A percentile compares a stretch with the other conserved stretches of the same genome.
Evolutionary conservation across 805 yeast species (phyloP).

Genomic region (Nakazawaea ishiwadae): DNA sequence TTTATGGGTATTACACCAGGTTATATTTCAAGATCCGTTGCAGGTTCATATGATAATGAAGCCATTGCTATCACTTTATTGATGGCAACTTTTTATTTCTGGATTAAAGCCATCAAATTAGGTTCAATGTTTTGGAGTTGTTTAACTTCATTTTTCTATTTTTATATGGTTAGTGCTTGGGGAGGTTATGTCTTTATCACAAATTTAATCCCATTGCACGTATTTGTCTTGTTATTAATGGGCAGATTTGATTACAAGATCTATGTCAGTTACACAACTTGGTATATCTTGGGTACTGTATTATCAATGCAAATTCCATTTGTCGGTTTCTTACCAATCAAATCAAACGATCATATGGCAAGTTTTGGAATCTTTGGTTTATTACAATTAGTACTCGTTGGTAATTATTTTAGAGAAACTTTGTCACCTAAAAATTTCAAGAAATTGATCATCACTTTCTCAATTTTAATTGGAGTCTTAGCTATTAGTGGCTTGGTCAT

Average conservation of each 20-base stretch:
- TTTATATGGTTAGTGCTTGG: conserved; percentile 99
- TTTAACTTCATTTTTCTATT: conserved; percentile 81
- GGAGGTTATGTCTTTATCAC: conserved; percentile 99
- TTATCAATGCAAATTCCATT: conserved; percentile 99
- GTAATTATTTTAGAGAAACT: conserved; percentile 71
- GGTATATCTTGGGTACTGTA: conserved; percentile 97
- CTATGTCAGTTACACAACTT: conserved; percentile 89
- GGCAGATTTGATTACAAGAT: conserved; percentile 84
- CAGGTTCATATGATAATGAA: conserved; percentile 98
- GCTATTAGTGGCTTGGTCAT: conserved; percentile 72
- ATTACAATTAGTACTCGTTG: conserved; percentile 83
- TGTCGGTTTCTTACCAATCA: conserved; percentile 94
- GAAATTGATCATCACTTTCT: conserved; percentile 57
- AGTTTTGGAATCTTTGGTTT: conserved; percentile 96
- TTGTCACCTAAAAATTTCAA: conserved; percentile 72
- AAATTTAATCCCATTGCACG: conserved; percentile 93
- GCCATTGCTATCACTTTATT: conserved; percentile 95
- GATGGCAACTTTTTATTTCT: conserved; percentile 91
- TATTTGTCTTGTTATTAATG: conserved; percentile 85
- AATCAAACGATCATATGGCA: conserved; percentile 98
- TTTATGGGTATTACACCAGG: conserved; percentile 99
- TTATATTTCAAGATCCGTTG: conserved; percentile 95
- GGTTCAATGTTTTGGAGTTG: conserved; percentile 87
- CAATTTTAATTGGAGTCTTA: conserved; percentile 47
- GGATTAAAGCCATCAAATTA: conserved; percentile 91